Evolutionary conservation across 2,329 filamentous ascomycete genomes (phyloP), one percentile per base, ranked within the genome.

Genomic region (Stenocarpella maydis): DNA sequence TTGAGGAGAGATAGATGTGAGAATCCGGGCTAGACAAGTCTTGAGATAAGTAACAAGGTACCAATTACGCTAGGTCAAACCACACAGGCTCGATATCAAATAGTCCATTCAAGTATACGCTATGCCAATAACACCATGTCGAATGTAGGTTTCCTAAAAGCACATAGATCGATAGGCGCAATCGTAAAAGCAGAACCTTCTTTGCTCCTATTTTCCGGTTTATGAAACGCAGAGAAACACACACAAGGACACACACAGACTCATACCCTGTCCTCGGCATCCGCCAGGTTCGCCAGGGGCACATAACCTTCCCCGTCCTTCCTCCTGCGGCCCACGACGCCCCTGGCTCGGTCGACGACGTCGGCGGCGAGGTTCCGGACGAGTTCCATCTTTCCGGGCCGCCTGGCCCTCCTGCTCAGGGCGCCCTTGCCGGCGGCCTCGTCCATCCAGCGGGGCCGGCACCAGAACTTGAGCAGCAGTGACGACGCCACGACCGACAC

Each of bases 401-500:
- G 83, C 54, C 79, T 79, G 73, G 78, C 82, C 76, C 80, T 81
- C 72, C 76, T 80, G 75, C 80, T 77, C 47, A 82, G 74, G 4
- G 81, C 82, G 73, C 86, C 85, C 73, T 91, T 89, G 39, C 91
- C 82, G 17, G 85, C 83, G 8, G 87, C 87, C 73, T 92, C 88
- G 54, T 93, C 88, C 92, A 98, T 95, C 94, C 94, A 98, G 37
- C 82, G 81, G 0, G 96, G 96, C 19, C 95, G 85, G 72, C 84
- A 88, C 95, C 95, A 98, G 78, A 93, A 90, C 78, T 94, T 97
- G 71, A 99, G 84, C 47, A 97, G 85, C 68, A 99, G 82, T 74
- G 91, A 94, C 78, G 91, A 95, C 6, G 91, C 84, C 0, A 98
- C 95, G 4, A 99, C 96, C 70, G 92, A 96, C 55, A 99, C 94